Conservation (phyloP, 768 basidiomycete species). For the Auricularia auricula-judae region DNA sequence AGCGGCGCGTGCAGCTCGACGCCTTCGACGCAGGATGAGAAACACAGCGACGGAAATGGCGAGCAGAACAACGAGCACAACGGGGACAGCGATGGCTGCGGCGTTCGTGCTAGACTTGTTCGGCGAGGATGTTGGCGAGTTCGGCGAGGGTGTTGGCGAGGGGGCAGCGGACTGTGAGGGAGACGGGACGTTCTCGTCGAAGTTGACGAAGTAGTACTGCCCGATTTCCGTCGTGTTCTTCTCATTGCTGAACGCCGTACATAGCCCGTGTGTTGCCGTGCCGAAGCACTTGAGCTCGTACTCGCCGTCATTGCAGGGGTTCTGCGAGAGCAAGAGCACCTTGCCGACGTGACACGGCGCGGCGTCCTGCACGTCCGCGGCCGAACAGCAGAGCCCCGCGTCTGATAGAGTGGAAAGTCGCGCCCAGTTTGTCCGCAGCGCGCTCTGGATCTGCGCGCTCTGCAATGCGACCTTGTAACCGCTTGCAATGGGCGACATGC, state of each 20-base stretch:
- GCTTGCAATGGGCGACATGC: background rate
- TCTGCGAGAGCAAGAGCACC: background rate
- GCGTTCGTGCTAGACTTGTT: background rate
- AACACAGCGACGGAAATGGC: background rate
- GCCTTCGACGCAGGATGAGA: background rate
- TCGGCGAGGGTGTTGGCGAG: background rate
- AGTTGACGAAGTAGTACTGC: slow-evolving; percentile 1
- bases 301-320: background rate
- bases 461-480: background rate
- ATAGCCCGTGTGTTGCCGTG: background rate
- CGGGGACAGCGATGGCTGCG: background rate
- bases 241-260: background rate
- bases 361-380: background rate
- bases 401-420: background rate
- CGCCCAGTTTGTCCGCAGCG: background rate
- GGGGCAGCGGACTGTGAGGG: background rate
- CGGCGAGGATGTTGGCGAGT: background rate
- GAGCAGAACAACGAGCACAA: background rate
- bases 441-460: background rate
- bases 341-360: background rate
- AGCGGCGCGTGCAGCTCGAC: no score
- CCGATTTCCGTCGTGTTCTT: background rate
- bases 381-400: background rate
- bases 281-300: background rate
- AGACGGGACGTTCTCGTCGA: background rate